Evolutionary conservation across 768 basidiomycete species (phyloP), one percentile per base, ranked within the genome.

Genomic region (Crucibulum laeve): DNA sequence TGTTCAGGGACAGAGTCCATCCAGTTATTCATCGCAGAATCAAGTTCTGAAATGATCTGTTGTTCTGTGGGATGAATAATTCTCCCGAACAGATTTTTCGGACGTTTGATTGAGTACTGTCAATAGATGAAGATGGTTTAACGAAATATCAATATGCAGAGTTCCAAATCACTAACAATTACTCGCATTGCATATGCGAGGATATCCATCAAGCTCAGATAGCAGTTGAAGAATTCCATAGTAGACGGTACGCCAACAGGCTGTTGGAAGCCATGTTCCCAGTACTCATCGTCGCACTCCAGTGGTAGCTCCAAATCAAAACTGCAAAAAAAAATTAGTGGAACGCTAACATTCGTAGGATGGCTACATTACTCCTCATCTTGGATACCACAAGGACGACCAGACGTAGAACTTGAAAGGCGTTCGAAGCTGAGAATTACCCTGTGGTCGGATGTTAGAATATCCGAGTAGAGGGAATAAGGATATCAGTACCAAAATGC

Each of bases 1-100:
- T 82, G 80, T 32, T 70, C 64, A 2, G 88, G 88, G 2, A 91
- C 69, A 2, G 74, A 69, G 42, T 86, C 81, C 38, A 84, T 73
- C 88, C 88, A 91, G n/a, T 76, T 73, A 51, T 90, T 88, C 54
- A 91, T 63, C 2, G 79, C 77, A 3, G 83, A 81, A 62, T 91
- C 88, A 3, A 91, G 68, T 44, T 87, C 84, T 5, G 78, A 74
- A 4, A 91, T 79, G 17, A 81, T 72, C 28, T 76, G 73, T 42
- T 83, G 74, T 42, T 84, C 81, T 62, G 80, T 80, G 34, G 76
- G 45, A 51, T 64, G 43, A 0, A 71, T 69, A 15, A 65, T 65
- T 36, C 71, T 71, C 28, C 75, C 75, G 18, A 77, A 62, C 3
- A 70, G 52, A 18, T 70, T 60, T 47, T 76, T 76, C 1, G 76